A percentile compares a stretch with the other conserved stretches of the same genome.
Evolutionary conservation across 2,329 filamentous ascomycete genomes (phyloP).

Genomic region (Diplodia scrobiculata): DNA sequence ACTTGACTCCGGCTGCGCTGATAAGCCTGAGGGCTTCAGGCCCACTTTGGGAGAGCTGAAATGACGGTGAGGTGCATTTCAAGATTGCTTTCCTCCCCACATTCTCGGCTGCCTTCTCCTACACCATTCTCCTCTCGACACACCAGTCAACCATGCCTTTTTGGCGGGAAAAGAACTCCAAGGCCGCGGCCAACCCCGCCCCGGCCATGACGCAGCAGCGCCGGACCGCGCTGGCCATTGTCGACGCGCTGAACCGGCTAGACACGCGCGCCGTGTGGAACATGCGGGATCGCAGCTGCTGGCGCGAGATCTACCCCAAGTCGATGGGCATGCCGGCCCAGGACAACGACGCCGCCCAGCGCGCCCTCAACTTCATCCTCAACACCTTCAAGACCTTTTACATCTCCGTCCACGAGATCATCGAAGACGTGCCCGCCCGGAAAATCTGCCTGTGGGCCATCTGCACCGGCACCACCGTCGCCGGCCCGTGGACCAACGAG

Average conservation of each 20-base stretch:
- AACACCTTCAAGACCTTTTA: conserved; percentile 24
- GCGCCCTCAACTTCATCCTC: conserved; percentile 26
- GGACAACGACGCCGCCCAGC: conserved; percentile 16
- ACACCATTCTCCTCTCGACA: neutral
- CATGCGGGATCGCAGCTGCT: conserved; percentile 14
- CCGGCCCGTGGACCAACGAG: conserved; percentile 35
- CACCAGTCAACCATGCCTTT: neutral
- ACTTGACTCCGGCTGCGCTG: neutral
- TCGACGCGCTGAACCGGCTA: conserved; percentile 28
- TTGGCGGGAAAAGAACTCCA: conserved; percentile 5
- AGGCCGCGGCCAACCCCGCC: neutral
- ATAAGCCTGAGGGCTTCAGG: neutral
- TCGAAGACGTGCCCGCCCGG: conserved; percentile 24
- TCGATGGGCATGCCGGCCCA: conserved; percentile 5
- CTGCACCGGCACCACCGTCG: conserved; percentile 24
- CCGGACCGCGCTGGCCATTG: conserved; percentile 32
- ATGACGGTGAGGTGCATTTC: neutral
- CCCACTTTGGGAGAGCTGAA: neutral
- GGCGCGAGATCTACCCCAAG: conserved; percentile 27
- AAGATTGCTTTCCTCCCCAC: conserved; percentile 6
- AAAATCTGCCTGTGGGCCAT: conserved; percentile 25
- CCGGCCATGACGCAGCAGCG: conserved; percentile 34
- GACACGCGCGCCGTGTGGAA: conserved; percentile 25
- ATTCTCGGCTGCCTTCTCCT: neutral
- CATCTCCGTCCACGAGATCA: conserved; percentile 19